Percentiles rank a stretch among this genome's conserved stretches.
phyloP scores from a whole-genome alignment of 2,329 filamentous ascomycete genomes.

The Venturiaceae sp. region DNA sequence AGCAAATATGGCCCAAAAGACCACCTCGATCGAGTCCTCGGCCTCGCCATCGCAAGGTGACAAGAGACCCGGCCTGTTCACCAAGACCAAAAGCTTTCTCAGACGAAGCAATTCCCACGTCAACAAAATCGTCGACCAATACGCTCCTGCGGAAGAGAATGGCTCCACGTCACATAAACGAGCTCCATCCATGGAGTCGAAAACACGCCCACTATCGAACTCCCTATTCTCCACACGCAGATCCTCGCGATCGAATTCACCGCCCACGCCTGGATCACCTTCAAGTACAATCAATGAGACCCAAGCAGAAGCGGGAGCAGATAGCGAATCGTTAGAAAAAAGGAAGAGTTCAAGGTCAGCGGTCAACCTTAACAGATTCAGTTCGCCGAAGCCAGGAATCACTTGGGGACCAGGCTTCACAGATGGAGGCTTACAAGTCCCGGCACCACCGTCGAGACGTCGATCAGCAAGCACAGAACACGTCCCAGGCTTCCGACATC shows the following conservation, averaged over 20 bases:
- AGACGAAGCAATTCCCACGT: not conserved
- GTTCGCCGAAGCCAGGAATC: not conserved
- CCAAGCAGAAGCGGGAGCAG: not conserved
- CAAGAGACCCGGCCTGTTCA: not conserved
- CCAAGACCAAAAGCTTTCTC: conserved; percentile 4
- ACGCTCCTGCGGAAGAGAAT: not conserved
- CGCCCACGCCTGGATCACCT: not conserved
- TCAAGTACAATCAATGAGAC: not conserved
- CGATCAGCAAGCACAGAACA: conserved; percentile 27
- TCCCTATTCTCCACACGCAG: not conserved
- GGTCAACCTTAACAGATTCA: not conserved
- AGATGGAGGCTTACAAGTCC: conserved; percentile 6
- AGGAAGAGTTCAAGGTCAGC: not conserved
- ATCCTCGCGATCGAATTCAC: conserved; percentile 1
- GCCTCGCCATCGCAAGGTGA: not conserved
- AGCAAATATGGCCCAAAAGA: not conserved
- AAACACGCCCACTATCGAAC: not conserved
- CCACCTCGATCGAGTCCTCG: not conserved
- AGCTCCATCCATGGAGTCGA: not conserved
- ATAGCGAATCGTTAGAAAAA: not conserved
- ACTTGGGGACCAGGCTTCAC: conserved; percentile 5
- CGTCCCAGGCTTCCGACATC: conserved; percentile 13
- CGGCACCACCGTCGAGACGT: conserved; percentile 13
- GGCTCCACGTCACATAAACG: not conserved
- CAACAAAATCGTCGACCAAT: not conserved